Base-by-base conservation (phyloP, 2,329 filamentous ascomycete species). In the Sclerotinia sclerotiorum region DNA sequence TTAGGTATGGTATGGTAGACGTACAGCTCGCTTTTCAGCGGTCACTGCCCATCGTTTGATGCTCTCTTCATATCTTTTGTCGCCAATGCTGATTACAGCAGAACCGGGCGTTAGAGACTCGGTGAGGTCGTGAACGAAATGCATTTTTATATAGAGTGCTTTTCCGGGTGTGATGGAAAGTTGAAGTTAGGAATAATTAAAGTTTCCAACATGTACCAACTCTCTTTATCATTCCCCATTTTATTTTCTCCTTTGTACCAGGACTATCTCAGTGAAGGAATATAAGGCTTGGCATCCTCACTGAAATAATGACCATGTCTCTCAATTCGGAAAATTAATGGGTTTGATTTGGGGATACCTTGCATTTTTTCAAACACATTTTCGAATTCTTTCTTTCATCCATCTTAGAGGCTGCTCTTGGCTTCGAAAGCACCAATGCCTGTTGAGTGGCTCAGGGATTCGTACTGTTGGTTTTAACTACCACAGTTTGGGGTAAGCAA, bases 1-100 rank as follows among this genome's bases (percentile, higher is more conserved):
- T 10, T 11, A 10, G 6, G 24, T 6, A 35, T 39, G 8, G 44
- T 13, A 54, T 64, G 21, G 44, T 42, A 19, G 51, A 69, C 56
- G 15, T 62, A 71, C 71, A 55, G 71, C 71, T 70, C 71, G 65
- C 54, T 60, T 51, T 11, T 71, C 48, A 24, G 62, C 68, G 8
- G 67, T 66, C 24, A 70, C 61, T 32, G 70, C 67, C 29, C 65
- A 71, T 55, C 71, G 68, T 68, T 70, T 67, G 29, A 71, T 71
- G 44, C 70, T 70, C n/a, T 57, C 57, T 5, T 54, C 51, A 42
- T 71, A 72, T 17, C 42, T 49, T 21, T 68, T 55, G 19, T 72
- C 68, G 13, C 29, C 19, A 17, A 46, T 49, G 2, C 49, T 39
- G 11, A 64, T 29, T 24, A 64, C 49, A 39, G 29, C 49, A 54